Base-by-base conservation (phyloP, 2,329 filamentous ascomycete genomes). In the Diaporthe caulivora region DNA sequence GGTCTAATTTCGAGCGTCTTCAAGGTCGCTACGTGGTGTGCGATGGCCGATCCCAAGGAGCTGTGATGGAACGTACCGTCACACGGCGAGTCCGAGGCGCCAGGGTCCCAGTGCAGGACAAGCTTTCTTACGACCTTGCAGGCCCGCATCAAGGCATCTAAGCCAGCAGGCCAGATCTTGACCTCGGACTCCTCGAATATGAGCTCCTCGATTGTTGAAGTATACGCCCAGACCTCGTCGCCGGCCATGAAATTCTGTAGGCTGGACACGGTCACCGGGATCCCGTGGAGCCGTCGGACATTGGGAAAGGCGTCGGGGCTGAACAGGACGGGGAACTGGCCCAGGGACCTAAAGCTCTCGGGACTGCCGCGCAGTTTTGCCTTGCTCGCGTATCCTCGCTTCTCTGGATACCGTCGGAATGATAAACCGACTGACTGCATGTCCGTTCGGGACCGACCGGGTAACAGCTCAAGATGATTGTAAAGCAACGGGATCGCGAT, bases 361-460 rank as follows among this genome's bases (percentile, higher is more conserved):
- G 62, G 29, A 10, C 62, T 21, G 5, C 62, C 62, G 26, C n/a
- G 31, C n/a, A 67, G 62, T 21, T 40, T 67, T 21, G 62, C 62
- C 62, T 67, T 47, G 8, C 44, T 53, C 1, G 47, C 62, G 18
- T 53, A 67, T 5, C 47, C 62, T 53, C 62, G 31, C 47, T 31
- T n/a, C n/a, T 53, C 44, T 5, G 62, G 62, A 5, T 67, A 47
- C 18, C 62, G 44, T 53, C 62, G 62, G 21, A 67, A 67, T 26
- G 62, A 67, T 9, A 67, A n/a, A 17, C 62, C 62, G 7, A 67
- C 47, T 3, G 62, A 67, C n/a, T 53, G 62, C 47, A 67, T 53
- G n/a, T 53, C 44, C n/a, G 51, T 47, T 29, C 62, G 31, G 13
- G 62, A n/a, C 21, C 62, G 62, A 29, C 47, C 62, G 9, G 62